phyloP scores from a whole-genome alignment of 306 rosid species.

The Ormosia semicastrata region DNA sequence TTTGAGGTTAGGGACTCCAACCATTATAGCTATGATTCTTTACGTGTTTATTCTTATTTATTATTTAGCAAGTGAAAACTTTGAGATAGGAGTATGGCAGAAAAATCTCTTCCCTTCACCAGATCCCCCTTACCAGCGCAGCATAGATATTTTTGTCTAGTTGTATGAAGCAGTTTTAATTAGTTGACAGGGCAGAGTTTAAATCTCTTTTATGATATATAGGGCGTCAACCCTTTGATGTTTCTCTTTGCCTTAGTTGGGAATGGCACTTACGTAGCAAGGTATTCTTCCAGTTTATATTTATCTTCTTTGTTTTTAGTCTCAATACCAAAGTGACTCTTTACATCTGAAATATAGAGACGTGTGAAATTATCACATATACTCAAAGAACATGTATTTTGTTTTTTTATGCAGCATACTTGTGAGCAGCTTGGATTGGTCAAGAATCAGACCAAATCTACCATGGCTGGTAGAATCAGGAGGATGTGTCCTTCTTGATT shows the following conservation, averaged over 20 bases:
- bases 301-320: neutral
- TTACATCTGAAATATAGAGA: neutral
- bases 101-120: neutral
- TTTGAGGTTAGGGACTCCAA: conserved; percentile 51
- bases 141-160: neutral
- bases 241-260: conserved; percentile 75
- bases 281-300: conserved; percentile 39
- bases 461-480: conserved; percentile 82
- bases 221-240: conserved; percentile 85
- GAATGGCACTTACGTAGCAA: conserved; percentile 66
- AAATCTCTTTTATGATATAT: conserved; percentile 28
- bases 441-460: conserved; percentile 64
- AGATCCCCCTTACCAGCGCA: neutral
- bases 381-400: neutral
- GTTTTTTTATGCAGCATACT: conserved; percentile 55
- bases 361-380: conserved; percentile 5
- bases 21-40: neutral
- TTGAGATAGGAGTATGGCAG: neutral
- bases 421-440: conserved; percentile 67
- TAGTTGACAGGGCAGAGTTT: neutral
- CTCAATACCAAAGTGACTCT: neutral
- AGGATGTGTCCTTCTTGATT: conserved; percentile 75
- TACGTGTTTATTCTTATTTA: neutral
- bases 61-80: neutral
- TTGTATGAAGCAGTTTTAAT: neutral